phyloP scores from a whole-genome alignment of 1,284 basidiomycete species.

The Cutaneotrichosporon curvatum region DNA sequence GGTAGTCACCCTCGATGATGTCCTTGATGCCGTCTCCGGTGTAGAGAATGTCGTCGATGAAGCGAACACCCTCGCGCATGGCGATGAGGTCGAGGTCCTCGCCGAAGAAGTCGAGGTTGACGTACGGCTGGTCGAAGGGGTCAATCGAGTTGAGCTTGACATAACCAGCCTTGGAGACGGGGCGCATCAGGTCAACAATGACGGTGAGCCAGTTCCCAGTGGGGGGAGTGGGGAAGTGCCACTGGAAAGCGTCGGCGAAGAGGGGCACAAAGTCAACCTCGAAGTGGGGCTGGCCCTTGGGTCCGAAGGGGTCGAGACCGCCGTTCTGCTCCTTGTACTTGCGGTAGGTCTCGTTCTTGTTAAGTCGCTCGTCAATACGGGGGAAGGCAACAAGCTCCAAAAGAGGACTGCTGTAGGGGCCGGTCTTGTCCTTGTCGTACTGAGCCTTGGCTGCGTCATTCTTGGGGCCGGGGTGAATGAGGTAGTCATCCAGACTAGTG shows the following conservation, averaged over 20 bases:
- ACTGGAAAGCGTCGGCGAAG: slow-evolving; percentile 11
- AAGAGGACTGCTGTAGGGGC: slow-evolving; percentile 3
- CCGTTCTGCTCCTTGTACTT: slow-evolving; percentile 13
- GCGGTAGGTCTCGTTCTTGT: slow-evolving; percentile 4
- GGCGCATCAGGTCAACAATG: slow-evolving; percentile 16
- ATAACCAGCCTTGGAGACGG: slow-evolving; percentile 3
- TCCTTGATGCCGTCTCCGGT: slow-evolving; percentile 28
- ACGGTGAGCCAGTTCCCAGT: slow-evolving; percentile 11
- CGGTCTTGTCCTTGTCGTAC: slow-evolving; percentile 10
- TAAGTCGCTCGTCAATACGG: slow-evolving; percentile 10
- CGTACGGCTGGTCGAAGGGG: slow-evolving; percentile 54
- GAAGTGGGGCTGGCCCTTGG: slow-evolving; percentile 14
- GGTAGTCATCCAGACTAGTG: slow-evolving; percentile 11
- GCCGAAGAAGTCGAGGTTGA: slow-evolving; percentile 56
- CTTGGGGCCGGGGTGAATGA: slow-evolving; percentile 2
- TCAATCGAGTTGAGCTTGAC: slow-evolving; percentile 53
- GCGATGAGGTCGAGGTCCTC: slow-evolving; percentile 43
- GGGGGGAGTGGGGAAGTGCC: slow-evolving; percentile 10
- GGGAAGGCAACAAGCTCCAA: slow-evolving; percentile 15
- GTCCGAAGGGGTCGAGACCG: slow-evolving; percentile 14
- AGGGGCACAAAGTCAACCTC: slow-evolving; percentile 15
- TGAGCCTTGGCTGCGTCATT: slow-evolving; percentile 1
- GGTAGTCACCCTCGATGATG: slow-evolving; percentile 21
- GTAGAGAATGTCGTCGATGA: slow-evolving; percentile 13
- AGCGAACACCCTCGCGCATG: slow-evolving; percentile 10